Conservation (phyloP, 768 basidiomycete genomes). For the Leccinum ochraceum region DNA sequence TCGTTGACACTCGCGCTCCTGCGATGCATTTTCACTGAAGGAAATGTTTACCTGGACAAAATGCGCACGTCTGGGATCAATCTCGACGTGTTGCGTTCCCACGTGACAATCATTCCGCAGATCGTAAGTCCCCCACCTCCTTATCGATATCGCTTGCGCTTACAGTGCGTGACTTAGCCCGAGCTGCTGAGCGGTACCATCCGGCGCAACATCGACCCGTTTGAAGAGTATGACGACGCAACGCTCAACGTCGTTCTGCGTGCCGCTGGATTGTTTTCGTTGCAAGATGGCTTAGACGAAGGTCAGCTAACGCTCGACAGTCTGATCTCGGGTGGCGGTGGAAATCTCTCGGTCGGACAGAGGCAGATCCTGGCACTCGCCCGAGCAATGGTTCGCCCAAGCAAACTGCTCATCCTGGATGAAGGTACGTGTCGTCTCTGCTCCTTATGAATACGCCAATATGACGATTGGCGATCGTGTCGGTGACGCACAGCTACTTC, state of each 20-base stretch:
- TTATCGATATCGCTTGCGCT: not conserved
- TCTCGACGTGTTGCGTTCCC: constrained; percentile 2
- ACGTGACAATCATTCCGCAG: constrained; percentile 5
- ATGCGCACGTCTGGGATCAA: constrained; percentile 1
- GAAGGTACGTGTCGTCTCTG: constrained; percentile 38
- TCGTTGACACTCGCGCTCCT: constrained; percentile 7
- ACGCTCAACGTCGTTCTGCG: constrained; percentile 49
- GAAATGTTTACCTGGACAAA: constrained; percentile 1
- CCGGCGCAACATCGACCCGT: constrained; percentile 63
- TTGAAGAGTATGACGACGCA: constrained; percentile 53
- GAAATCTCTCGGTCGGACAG: constrained; percentile 58
- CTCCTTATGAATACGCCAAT: not conserved
- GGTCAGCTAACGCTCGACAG: constrained; percentile 46
- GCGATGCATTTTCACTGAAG: constrained; percentile 4
- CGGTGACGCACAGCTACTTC: constrained; percentile 39
- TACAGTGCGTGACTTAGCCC: not conserved
- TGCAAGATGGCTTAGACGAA: constrained; percentile 40
- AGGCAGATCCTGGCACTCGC: constrained; percentile 61
- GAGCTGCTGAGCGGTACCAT: constrained; percentile 49
- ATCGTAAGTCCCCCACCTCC: not conserved
- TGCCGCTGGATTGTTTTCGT: constrained; percentile 46
- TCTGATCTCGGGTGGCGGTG: constrained; percentile 43
- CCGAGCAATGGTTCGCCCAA: constrained; percentile 55
- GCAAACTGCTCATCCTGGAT: constrained; percentile 59
- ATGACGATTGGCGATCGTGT: not conserved